Percentiles rank a stretch among this genome's conserved stretches.
Evolutionary conservation across 1,139 yeast species (phyloP).

Genomic region (Yamadazyma kanchanaburiensis): DNA sequence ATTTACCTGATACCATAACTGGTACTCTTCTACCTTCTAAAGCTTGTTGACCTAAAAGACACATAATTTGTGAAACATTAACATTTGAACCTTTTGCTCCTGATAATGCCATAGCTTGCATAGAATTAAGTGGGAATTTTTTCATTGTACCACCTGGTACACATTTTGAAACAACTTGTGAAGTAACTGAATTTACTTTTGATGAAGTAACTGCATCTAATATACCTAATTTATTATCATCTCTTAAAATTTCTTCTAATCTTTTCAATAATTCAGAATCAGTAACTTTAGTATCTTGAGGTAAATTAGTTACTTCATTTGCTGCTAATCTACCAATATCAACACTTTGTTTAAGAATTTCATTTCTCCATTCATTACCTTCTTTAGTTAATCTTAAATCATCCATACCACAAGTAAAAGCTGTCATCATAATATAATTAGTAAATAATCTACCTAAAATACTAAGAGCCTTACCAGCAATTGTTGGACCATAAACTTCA

Average conservation of each 20-base stretch:
- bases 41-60: constrained; percentile 98
- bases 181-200: constrained; percentile 86
- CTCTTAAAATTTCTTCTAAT: constrained; percentile 92
- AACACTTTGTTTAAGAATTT: constrained; percentile 70
- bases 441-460: constrained; percentile 94
- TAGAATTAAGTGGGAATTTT: constrained; percentile 90
- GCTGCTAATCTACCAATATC: constrained; percentile 93
- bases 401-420: constrained; percentile 99
- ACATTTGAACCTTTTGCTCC: constrained; percentile 99
- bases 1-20: constrained; percentile 97
- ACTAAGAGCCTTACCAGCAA: constrained; percentile 86
- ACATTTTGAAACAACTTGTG: constrained; percentile 90
- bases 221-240: constrained; percentile 87
- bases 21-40: constrained; percentile 99
- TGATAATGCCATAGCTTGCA: constrained; percentile 99
- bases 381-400: constrained; percentile 88
- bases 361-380: constrained; percentile 87
- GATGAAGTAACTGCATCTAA: constrained; percentile 95
- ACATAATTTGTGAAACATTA: constrained; percentile 98
- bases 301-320: constrained; percentile 87
- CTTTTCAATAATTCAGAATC: constrained; percentile 84
- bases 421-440: constrained; percentile 86
- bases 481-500: constrained; percentile 88
- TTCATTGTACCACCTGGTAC: constrained; percentile 97
- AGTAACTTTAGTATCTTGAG: constrained; percentile 46